These are phyloP conservation scores for Umbelopsis vinacea DNA, from an alignment of 192 early-diverging fungal genomes.

Conservation along the genomic window DNA sequence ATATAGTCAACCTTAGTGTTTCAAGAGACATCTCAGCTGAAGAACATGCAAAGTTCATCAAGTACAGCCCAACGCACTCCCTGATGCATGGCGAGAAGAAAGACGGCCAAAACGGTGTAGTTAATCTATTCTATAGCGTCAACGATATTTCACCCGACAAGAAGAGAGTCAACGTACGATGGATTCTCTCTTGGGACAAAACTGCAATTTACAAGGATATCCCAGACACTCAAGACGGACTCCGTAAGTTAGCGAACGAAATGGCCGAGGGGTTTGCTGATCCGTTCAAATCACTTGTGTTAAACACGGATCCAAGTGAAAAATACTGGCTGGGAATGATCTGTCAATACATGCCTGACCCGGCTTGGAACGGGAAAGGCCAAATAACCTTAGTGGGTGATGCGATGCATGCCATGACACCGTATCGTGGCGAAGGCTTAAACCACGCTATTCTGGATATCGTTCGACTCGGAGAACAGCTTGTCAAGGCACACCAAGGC, in stretches of 20 bases:
- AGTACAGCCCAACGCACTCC: slow-evolving; percentile 13
- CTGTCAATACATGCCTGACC: slow-evolving; percentile 9
- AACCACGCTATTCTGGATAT: slow-evolving; percentile 33
- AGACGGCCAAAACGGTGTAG: neutral
- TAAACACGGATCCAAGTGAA: neutral
- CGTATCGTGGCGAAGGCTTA: slow-evolving; percentile 29
- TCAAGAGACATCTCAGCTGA: slow-evolving; percentile 1
- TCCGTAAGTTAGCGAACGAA: neutral
- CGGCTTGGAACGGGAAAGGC: neutral
- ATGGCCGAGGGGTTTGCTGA: neutral
- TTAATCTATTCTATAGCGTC: slow-evolving; percentile 2
- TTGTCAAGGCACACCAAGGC: neutral
- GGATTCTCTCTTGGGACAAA: slow-evolving; percentile 9
- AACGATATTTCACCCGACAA: slow-evolving; percentile 2
- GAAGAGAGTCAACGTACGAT: neutral
- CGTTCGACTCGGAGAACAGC: slow-evolving; percentile 16
- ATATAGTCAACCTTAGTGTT: neutral
- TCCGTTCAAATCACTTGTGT: neutral
- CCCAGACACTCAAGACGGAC: neutral
- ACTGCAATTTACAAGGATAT: neutral
- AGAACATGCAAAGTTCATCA: neutral
- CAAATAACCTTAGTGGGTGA: slow-evolving; percentile 27
- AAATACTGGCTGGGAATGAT: slow-evolving; percentile 7
- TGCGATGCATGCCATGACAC: slow-evolving; percentile 25
- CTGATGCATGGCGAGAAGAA: neutral